Conservation (phyloP, 257 asterid species). For the Cordia subcordata region DNA sequence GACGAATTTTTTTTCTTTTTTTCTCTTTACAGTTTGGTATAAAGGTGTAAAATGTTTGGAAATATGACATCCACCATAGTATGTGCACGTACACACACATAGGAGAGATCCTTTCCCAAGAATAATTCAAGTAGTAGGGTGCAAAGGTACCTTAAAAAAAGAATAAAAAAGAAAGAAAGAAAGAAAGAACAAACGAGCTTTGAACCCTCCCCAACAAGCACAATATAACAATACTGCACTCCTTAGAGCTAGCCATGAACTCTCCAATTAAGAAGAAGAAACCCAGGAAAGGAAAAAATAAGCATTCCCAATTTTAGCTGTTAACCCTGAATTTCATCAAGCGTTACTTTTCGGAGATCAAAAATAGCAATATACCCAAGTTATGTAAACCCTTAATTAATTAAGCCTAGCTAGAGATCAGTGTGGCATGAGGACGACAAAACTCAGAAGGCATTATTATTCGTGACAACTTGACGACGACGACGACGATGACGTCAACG, state of each 20-base stretch:
- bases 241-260: constrained; percentile 34
- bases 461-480: constrained; percentile 1
- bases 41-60: not conserved
- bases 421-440: not conserved
- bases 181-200: too few relatives aligned
- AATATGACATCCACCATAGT: constrained; percentile 22
- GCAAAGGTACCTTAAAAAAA: constrained; percentile 13
- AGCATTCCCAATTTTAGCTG: constrained; percentile 26
- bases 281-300: constrained; percentile 9
- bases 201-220: not conserved
- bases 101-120: not conserved
- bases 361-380: not conserved
- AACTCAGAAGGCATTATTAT: not conserved
- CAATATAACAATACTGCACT: not conserved
- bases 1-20: not conserved
- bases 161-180: too few relatives aligned
- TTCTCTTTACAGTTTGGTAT: not conserved
- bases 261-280: constrained; percentile 22
- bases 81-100: constrained; percentile 26
- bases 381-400: not conserved
- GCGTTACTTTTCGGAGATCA: not conserved
- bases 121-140: constrained; percentile 5
- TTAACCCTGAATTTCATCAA: constrained; percentile 3
- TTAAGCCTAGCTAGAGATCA: not conserved
- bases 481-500: constrained; percentile 37